A percentile compares a stretch with the other conserved stretches of the same genome.
Evolutionary conservation across 345 rosid species (phyloP).

Genomic region (Eucalyptus coolabah): DNA sequence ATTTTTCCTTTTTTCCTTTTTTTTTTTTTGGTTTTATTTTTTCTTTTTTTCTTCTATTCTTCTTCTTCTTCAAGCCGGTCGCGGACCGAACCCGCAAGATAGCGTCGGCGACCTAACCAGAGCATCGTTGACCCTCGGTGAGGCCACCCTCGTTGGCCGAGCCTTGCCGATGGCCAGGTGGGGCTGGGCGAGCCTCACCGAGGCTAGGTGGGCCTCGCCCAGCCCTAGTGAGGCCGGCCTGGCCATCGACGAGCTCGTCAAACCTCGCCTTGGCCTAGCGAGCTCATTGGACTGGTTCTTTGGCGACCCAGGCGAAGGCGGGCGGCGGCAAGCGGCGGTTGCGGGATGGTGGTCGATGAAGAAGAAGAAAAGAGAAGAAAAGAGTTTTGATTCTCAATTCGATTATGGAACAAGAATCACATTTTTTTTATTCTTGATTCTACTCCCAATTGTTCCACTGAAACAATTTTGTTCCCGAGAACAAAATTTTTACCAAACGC

Average conservation of each 20-base stretch:
- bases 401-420: too few species aligned
- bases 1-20: fast-evolving
- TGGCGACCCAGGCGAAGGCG: too few species aligned
- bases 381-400: too few species aligned
- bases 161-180: fast-evolving
- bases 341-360: fast-evolving
- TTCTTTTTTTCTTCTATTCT: fast-evolving
- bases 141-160: too few species aligned
- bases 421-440: too few species aligned
- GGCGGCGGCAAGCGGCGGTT: fast-evolving
- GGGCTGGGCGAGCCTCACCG: fast-evolving
- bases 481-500: too few species aligned
- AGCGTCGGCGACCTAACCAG: fast-evolving
- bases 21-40: too few species aligned
- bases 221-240: fast-evolving
- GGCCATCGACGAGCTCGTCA: fast-evolving
- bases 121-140: fast-evolving
- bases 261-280: fast-evolving
- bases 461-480: fast-evolving
- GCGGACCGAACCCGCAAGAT: too few species aligned
- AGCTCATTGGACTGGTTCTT: fast-evolving
- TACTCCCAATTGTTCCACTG: too few species aligned
- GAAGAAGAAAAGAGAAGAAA: too few species aligned
- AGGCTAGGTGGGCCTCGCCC: too few species aligned
- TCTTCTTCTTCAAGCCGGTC: fast-evolving